phyloP scores from a whole-genome alignment of 371 early-diverging fungal species.

The Rhizopus delemar region DNA sequence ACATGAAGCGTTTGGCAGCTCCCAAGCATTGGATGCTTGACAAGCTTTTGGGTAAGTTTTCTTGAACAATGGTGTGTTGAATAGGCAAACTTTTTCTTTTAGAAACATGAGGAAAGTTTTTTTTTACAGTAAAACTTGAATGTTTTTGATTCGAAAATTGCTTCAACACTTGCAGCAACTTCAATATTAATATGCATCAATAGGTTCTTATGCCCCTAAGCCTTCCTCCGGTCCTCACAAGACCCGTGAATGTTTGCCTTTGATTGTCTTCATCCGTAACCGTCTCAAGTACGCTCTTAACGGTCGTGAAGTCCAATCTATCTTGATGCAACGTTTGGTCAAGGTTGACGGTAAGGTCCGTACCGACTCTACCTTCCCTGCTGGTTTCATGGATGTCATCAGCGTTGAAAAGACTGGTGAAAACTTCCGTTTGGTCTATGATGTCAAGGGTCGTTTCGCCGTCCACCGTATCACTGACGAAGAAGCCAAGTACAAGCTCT shows the following conservation, averaged over 20 bases:
- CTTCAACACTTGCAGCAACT: neutral
- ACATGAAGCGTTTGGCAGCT: conserved; percentile 99
- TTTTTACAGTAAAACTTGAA: neutral
- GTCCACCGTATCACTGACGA: conserved; percentile 98
- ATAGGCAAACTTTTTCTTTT: neutral
- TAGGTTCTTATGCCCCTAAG: conserved; percentile 87
- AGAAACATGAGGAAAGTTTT: neutral
- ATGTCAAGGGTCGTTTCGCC: conserved; percentile 98
- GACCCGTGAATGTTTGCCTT: conserved; percentile 98
- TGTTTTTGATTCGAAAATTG: neutral
- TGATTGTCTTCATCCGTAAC: conserved; percentile 98
- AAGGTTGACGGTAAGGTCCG: conserved; percentile 99
- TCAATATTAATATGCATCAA: too few species aligned
- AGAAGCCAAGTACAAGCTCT: conserved; percentile 99
- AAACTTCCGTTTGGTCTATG: conserved; percentile 99
- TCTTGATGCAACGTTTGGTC: conserved; percentile 98
- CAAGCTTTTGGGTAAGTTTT: conserved; percentile 77
- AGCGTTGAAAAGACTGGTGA: conserved; percentile 98
- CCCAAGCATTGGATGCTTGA: conserved; percentile 99
- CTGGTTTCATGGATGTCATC: conserved; percentile 99
- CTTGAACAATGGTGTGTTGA: neutral
- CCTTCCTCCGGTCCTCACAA: conserved; percentile 99
- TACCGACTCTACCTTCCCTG: conserved; percentile 97
- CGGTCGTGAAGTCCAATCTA: conserved; percentile 95
- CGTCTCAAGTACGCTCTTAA: conserved; percentile 98